Evolutionary conservation across 305 asterid species (phyloP), one percentile per base, ranked within the genome.

Genomic region (Solanum chacoense): DNA sequence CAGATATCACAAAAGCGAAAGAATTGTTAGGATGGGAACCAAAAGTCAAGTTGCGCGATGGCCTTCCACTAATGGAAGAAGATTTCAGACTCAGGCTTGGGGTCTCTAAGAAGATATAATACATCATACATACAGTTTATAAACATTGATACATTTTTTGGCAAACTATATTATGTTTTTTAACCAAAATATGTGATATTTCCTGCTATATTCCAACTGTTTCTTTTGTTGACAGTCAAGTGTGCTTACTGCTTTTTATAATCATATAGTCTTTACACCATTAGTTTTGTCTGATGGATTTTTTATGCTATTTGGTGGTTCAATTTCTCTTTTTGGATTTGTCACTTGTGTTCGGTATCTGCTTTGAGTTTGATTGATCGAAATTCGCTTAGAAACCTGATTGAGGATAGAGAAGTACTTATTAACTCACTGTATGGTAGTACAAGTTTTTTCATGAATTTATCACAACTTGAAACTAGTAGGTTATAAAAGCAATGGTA

Each of bases 21-120:
- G 94, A 92, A 71, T 79, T 92, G 90, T 91, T 95, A 13, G 95
- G 95, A 28, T 94, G 98, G 98, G 96, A 94, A 89, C 96, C 97
- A 13, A 94, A 92, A 91, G 26, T 94, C 88, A 93, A 91, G 91
- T 90, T 94, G 90, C 92, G 93, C 2, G 93, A 95, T 20, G 98
- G 98, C 90, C 94, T 95, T 90, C 94, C 95, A 3, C 94, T 92
- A 80, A 94, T 95, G 98, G 95, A 95, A 89, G 94, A 94, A 1
- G 98, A 95, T 89, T 95, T 95, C 85, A 93, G 96, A 89, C 87
- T 26, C 85, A 92, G 98, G 93, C 94, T 94, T 65, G 96, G 89
- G 34, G 93, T 94, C 83, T 67, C 92, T 3, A 90, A 89, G 88
- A 92, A 92, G 90, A 91, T 88, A 28, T 94, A 90, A 91, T 74